Evolutionary conservation across 192 early-diverging fungal genomes (phyloP).

Genomic region (Jimgerdemannia lactiflua): DNA sequence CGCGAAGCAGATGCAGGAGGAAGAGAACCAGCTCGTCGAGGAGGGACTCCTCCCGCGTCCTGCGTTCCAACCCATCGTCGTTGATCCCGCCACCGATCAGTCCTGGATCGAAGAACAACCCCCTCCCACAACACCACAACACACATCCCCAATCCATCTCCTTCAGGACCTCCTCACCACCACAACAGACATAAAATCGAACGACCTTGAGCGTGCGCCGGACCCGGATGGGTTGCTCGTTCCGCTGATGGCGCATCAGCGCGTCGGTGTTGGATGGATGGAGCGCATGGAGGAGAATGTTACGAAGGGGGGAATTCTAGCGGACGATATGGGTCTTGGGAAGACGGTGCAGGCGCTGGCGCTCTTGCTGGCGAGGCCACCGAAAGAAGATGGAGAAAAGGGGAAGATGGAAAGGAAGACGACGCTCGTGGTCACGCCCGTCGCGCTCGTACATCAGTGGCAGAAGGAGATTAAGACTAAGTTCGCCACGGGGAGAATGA

Average conservation of each 20-base stretch:
- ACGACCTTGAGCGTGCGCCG: conserved; percentile 25
- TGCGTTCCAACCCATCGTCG: background rate
- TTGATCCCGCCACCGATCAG: too few species aligned
- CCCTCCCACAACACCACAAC: too few species aligned
- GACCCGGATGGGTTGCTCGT: conserved; percentile 46
- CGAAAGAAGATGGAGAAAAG: conserved; percentile 13
- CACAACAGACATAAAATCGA: background rate
- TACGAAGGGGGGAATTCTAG: conserved; percentile 56
- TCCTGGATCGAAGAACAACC: too few species aligned
- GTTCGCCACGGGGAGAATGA: conserved; percentile 44
- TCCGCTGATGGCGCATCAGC: conserved; percentile 53
- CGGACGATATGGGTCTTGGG: conserved; percentile 71
- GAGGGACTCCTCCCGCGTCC: background rate
- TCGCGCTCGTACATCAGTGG: conserved; percentile 74
- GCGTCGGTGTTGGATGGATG: conserved; percentile 59
- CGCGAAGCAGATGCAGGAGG: background rate
- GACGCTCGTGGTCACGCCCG: conserved; percentile 70
- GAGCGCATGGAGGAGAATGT: conserved; percentile 42
- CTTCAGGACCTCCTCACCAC: background rate
- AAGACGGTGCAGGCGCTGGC: conserved; percentile 79
- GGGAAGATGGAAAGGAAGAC: conserved; percentile 31
- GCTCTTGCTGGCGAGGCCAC: conserved; percentile 43
- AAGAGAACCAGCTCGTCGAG: background rate
- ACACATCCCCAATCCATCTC: background rate
- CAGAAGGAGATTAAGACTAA: conserved; percentile 59